These are phyloP conservation scores for Ocimum tenuiflorum DNA, from an alignment of 257 asterid genomes.

Conservation along the genomic window DNA sequence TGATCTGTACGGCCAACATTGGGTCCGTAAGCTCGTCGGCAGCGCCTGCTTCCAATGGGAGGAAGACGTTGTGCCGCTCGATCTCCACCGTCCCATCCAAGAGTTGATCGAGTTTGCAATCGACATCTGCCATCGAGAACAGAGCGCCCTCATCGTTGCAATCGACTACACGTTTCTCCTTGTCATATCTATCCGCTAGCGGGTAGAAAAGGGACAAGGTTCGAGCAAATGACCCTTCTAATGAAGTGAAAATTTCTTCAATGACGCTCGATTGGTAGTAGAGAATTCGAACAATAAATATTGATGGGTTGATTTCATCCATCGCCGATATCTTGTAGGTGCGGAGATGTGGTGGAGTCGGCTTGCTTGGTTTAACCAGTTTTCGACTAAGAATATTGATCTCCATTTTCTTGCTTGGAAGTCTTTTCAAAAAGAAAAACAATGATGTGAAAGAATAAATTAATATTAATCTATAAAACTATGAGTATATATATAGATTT, in stretches of 20 bases:
- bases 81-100: not conserved
- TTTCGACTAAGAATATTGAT: not conserved
- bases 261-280: not conserved
- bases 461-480: too few relatives aligned
- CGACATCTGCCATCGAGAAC: not conserved
- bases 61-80: constrained; percentile 12
- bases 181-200: constrained; percentile 16
- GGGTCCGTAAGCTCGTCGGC: constrained; percentile 17
- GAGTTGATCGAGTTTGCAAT: constrained; percentile 1
- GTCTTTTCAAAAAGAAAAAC: too few relatives aligned
- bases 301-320: constrained; percentile 21
- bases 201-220: constrained; percentile 12
- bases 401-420: not conserved
- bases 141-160: constrained; percentile 21
- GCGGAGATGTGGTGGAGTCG: constrained; percentile 7
- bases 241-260: not conserved
- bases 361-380: constrained; percentile 12
- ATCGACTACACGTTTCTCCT: not conserved
- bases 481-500: too few relatives aligned
- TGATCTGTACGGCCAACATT: constrained; percentile 13
- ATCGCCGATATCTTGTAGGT: constrained; percentile 15
- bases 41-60: constrained; percentile 5
- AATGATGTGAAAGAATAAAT: too few relatives aligned
- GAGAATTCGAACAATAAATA: constrained; percentile 16
- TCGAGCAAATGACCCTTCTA: constrained; percentile 13